Evolutionary conservation across 768 basidiomycete genomes (phyloP), one percentile per base, ranked within the genome.

Genomic region (Phlegmacium glaucopus): DNA sequence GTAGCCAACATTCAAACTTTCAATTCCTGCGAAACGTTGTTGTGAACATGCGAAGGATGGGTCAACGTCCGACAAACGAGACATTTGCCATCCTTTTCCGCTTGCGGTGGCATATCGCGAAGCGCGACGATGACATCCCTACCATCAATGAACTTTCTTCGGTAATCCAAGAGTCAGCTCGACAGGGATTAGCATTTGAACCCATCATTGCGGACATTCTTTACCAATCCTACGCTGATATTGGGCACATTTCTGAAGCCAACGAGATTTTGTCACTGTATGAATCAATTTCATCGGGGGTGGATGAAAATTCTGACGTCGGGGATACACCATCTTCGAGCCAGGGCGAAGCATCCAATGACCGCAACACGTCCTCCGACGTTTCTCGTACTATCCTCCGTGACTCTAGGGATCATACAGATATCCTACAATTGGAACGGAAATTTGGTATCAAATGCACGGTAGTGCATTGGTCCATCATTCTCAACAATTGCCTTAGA

Each of bases 401-500:
- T 29, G 58, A 65, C 38, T 74, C 75, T n/a, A 65, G 52, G 7
- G 56, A 58, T 25, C 57, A 74, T 9, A 50, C 67, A 6, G 75
- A 81, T 49, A 61, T 85, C 29, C 61, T 60, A 18, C 59, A 63
- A 22, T 68, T 73, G 47, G 72, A 79, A 47, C 53, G 65, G 25
- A 65, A 63, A 11, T 64, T 83, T 6, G 62, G 59, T 15, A 44
- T 79, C 42, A 59, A 61, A 38, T 72, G 76, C 16, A 66, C 66
- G 8, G 64, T 70, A 0, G 52, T 64, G 11, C 77, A 79, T 28
- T 87, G 85, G 76, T 71, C 77, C 4, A 64, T 75, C 44, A 58
- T 88, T 28, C 71, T 90, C 49, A 58, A 61, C 37, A 84, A 85
- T 52, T 68, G 68, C 35, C 58, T 77, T 40, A 70, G 68, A 10